Percentiles rank a stretch among this genome's conserved stretches.
phyloP scores from a whole-genome alignment of 805 yeast genomes.

The Saccharomyces kudriavzevii region DNA sequence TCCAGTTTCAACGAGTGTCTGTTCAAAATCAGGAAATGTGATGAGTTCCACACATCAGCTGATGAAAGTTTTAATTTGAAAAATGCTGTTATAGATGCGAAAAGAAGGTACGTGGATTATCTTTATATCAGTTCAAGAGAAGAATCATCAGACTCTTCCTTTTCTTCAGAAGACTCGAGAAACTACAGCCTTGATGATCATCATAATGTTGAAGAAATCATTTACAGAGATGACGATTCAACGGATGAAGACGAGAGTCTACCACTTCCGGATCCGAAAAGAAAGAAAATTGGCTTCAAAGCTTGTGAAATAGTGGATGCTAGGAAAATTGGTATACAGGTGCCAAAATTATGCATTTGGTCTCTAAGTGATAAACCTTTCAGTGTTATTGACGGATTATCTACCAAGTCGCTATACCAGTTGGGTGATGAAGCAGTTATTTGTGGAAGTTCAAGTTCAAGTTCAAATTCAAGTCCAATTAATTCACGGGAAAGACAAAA shows the following conservation, averaged over 20 bases:
- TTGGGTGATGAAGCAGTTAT: not conserved
- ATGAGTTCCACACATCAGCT: not conserved
- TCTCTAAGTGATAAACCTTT: not conserved
- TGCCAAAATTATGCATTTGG: not conserved
- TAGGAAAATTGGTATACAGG: not conserved
- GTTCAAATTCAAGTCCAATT: not conserved
- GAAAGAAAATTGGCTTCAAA: not conserved
- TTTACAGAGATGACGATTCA: not conserved
- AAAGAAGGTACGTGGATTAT: not conserved
- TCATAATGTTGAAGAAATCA: not conserved
- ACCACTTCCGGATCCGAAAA: not conserved
- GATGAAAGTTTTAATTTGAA: not conserved
- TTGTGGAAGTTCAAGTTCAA: not conserved
- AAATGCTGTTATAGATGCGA: not conserved
- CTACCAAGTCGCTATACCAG: not conserved
- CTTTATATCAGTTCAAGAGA: not conserved
- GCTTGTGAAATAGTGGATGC: not conserved
- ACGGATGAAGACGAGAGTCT: conserved; percentile 1
- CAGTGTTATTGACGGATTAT: not conserved
- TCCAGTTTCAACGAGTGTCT: not conserved
- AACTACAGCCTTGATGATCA: not conserved
- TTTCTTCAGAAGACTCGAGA: not conserved
- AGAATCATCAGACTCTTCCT: not conserved
- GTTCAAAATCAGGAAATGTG: not conserved
- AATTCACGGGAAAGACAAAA: not conserved